These are phyloP conservation scores for Fusarium nelsonii DNA, from an alignment of 2,329 filamentous ascomycete species.

Conservation along the genomic window DNA sequence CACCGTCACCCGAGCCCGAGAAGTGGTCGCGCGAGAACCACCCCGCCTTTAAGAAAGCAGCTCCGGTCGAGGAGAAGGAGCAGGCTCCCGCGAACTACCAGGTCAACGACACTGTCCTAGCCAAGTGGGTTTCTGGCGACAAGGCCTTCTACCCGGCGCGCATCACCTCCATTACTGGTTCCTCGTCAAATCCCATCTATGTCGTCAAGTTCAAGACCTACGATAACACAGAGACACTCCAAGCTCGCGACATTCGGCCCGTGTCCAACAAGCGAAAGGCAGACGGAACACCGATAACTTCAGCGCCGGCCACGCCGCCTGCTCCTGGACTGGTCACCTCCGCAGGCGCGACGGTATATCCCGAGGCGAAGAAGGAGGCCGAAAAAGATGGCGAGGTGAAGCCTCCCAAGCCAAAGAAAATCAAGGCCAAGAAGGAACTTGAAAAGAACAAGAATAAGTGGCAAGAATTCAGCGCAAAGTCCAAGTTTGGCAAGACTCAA, in stretches of 20 bases:
- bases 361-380: conserved; percentile 71
- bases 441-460: conserved; percentile 93
- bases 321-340: conserved; percentile 63
- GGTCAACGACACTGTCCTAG: conserved; percentile 90
- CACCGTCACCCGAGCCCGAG: conserved; percentile 69
- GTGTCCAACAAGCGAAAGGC: conserved; percentile 87
- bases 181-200: conserved; percentile 90
- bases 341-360: conserved; percentile 68
- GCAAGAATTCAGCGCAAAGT: conserved; percentile 90
- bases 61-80: conserved; percentile 63
- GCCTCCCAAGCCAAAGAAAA: conserved; percentile 85
- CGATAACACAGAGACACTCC: conserved; percentile 83
- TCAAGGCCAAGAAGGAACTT: conserved; percentile 89
- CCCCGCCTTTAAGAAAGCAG: conserved; percentile 75
- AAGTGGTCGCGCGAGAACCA: conserved; percentile 88
- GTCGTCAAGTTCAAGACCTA: conserved; percentile 96
- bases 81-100: conserved; percentile 71
- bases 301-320: conserved; percentile 55
- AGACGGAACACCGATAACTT: conserved; percentile 73
- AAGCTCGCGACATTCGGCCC: conserved; percentile 85
- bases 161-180: conserved; percentile 94
- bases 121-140: conserved; percentile 91
- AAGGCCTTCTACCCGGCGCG: conserved; percentile 91
- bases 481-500: conserved; percentile 72
- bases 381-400: conserved; percentile 76